Base-by-base conservation (phyloP, 2,329 filamentous ascomycete species). In the Beauveria sp. region DNA sequence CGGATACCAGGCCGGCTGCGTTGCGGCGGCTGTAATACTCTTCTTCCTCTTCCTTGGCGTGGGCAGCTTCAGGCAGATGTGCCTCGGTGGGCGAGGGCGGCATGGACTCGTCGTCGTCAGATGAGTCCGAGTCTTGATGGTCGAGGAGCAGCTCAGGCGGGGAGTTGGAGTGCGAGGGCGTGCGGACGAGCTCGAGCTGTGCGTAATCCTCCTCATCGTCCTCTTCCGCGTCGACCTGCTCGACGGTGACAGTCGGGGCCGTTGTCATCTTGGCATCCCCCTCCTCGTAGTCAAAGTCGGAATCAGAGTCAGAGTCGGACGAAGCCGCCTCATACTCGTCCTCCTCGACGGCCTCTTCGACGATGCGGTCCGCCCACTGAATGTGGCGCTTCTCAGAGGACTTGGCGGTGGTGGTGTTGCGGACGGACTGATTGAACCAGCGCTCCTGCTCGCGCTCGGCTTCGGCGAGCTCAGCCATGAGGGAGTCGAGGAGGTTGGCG, bases 361-460 rank as follows among this genome's bases (percentile, higher is more conserved):
- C 81, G 65, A 92, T 83, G 61, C 84, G 81, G 74, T 96, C 90
- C 70, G 90, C 90, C 91, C 91, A 96, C 80, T 93, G 89, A 68
- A 96, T 85, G 78, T 90, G 90, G 73, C 84, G 84, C 64, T 90
- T 83, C 67, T 88, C 80, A 63, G 77, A 70, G 3, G n/a, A 20
- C 43, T 44, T 43, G 55, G 61, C 41, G 61, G 65, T 22, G 63
- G 71, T 70, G 68, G 69, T 69, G 70, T 88, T 89, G 73, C 85
- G 87, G 76, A 97, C 90, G 64, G 91, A 94, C 75, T 92, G 89
- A 84, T 97, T 96, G 87, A 97, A 97, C 92, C 92, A 97, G 67
- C 85, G 88, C 78, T 97, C 93, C 78, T 97, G 94, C 76, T 97
- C 92, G 69, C 87, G 86, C 82, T 97, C 94, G 72, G 93, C 93